These are phyloP conservation scores for Tetrapisispora nanseiensis DNA, from an alignment of 805 yeast genomes.

Conservation along the genomic window DNA sequence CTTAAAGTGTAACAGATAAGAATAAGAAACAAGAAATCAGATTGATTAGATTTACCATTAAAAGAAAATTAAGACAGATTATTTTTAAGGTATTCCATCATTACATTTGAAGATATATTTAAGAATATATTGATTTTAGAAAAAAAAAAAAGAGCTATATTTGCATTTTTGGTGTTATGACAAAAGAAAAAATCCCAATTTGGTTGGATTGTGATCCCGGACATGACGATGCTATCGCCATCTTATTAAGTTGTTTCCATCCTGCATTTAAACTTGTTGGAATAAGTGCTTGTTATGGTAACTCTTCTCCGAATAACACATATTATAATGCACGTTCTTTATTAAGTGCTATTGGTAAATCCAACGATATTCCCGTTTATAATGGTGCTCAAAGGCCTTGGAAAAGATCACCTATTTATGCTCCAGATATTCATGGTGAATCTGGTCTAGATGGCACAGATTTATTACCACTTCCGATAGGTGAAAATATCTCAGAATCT, in stretches of 20 bases:
- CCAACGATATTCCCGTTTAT: conserved; percentile 47
- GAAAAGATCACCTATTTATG: conserved; percentile 36
- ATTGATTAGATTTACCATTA: too few species aligned
- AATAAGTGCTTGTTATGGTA: conserved; percentile 69
- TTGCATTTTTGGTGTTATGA: conserved; percentile 8
- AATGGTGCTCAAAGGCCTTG: conserved; percentile 57
- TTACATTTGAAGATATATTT: not conserved
- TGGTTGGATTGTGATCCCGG: conserved; percentile 95
- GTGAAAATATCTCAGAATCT: conserved; percentile 7
- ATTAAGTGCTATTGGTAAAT: conserved; percentile 46
- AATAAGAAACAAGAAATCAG: too few species aligned
- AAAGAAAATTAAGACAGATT: too few species aligned
- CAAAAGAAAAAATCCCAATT: conserved; percentile 40
- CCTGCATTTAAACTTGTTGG: conserved; percentile 54
- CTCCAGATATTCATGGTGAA: conserved; percentile 61
- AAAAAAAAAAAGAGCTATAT: not conserved
- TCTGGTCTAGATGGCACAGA: conserved; percentile 72
- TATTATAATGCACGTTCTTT: conserved; percentile 60
- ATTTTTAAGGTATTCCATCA: too few species aligned
- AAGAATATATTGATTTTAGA: not conserved
- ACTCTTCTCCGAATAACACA: conserved; percentile 53
- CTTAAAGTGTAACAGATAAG: too few species aligned
- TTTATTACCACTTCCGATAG: conserved; percentile 43
- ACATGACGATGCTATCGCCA: conserved; percentile 77
- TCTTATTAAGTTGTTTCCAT: conserved; percentile 50